Conservation (phyloP, 2,329 filamentous ascomycete genomes). For the Triangularia setosa region DNA sequence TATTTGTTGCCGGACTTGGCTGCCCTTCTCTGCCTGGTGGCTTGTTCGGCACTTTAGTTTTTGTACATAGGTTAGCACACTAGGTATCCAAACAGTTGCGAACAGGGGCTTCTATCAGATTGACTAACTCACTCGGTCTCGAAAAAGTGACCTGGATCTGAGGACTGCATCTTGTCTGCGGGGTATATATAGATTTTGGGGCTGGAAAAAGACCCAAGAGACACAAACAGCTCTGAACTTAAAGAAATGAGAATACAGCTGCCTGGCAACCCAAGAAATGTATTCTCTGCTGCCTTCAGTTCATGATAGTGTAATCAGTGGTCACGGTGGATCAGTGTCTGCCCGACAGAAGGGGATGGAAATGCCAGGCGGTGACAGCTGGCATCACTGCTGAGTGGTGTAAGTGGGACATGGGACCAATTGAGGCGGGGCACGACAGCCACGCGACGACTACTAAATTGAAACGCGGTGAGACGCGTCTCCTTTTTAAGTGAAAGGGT, state of each 20-base stretch:
- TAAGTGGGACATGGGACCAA: not conserved
- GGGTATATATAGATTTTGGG: not conserved
- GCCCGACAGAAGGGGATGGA: constrained; percentile 13
- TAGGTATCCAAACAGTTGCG: not conserved
- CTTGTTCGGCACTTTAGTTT: constrained; percentile 48
- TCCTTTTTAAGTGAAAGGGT: not conserved
- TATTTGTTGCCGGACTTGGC: constrained; percentile 71
- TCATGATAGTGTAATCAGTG: constrained; percentile 4
- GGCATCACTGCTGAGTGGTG: constrained; percentile 1
- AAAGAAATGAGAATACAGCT: not conserved
- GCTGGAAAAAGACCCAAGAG: not conserved
- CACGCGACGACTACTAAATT: not conserved
- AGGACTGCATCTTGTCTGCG: constrained; percentile 58
- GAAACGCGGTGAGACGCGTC: constrained; percentile 17
- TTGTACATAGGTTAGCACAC: constrained; percentile 26
- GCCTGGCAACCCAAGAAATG: constrained; percentile 3
- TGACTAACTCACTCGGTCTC: constrained; percentile 70
- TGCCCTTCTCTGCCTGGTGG: constrained; percentile 56
- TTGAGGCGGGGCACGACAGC: not conserved
- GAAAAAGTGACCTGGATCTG: constrained; percentile 80
- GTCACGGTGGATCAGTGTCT: constrained; percentile 1
- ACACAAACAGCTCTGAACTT: not conserved
- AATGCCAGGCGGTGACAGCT: constrained; percentile 15
- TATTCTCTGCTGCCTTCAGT: constrained; percentile 12
- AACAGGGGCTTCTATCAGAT: not conserved